Percentiles rank a stretch among this genome's conserved stretches.
Evolutionary conservation across 2,329 filamentous ascomycete genomes (phyloP).

Genomic region (Pseudogymnoascus verrucosus): DNA sequence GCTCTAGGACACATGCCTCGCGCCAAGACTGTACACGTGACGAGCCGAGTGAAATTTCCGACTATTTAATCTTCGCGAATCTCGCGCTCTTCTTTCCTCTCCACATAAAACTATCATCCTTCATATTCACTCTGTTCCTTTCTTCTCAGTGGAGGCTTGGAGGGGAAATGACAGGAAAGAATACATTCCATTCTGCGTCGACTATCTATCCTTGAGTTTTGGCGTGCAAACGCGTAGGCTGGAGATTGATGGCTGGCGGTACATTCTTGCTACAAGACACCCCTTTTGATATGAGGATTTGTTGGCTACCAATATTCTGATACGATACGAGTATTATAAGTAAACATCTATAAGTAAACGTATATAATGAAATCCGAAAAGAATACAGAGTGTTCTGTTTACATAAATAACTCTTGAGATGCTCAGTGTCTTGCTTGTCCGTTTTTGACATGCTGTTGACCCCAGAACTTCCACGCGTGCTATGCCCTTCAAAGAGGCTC

Average conservation of each 20-base stretch:
- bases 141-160: conserved; percentile 48
- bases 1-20: background rate
- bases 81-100: conserved; percentile 27
- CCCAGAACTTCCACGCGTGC: background rate
- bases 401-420: background rate
- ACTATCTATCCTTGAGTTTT: conserved; percentile 50
- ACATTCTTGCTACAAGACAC: background rate
- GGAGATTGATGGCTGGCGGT: conserved; percentile 7
- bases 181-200: conserved; percentile 36
- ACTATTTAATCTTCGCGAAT: conserved; percentile 5
- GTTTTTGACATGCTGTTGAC: background rate
- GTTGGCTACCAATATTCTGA: background rate
- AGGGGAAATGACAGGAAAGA: conserved; percentile 65
- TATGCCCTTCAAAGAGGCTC: background rate
- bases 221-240: conserved; percentile 30
- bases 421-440: background rate
- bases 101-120: conserved; percentile 42
- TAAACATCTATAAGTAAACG: background rate
- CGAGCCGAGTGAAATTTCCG: background rate
- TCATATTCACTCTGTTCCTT: conserved; percentile 59
- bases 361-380: background rate
- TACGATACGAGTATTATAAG: background rate
- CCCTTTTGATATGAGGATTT: background rate
- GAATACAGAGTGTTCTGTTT: background rate
- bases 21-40: background rate